Percentiles rank a stretch among this genome's conserved stretches.
Conservation (phyloP, 129 eudicot species). For the Helichrysum umbraculigerum region DNA sequence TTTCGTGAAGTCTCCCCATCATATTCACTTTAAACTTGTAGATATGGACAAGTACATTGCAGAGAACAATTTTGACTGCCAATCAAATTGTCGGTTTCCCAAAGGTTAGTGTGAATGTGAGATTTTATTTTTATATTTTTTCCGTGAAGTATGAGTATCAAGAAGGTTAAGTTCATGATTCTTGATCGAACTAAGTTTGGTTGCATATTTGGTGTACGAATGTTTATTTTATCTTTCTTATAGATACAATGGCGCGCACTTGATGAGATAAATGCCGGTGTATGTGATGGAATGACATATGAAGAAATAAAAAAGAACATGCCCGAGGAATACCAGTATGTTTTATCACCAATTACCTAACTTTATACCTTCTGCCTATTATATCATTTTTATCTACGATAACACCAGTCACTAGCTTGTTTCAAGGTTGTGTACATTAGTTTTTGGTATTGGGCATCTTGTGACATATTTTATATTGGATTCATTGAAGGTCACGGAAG, state of each 20-base stretch:
- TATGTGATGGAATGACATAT: slow-evolving; percentile 96
- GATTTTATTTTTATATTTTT: too few relatives aligned
- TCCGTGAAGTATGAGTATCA: neutral
- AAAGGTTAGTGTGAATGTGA: slow-evolving; percentile 59
- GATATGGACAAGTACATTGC: slow-evolving; percentile 99
- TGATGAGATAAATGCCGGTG: slow-evolving; percentile 99
- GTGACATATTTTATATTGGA: neutral
- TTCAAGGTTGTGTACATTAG: neutral
- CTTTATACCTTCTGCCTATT: neutral
- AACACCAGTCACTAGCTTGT: neutral
- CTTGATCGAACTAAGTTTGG: neutral
- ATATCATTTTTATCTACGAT: neutral
- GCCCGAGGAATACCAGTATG: slow-evolving; percentile 95
- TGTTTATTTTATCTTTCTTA: slow-evolving; percentile 6
- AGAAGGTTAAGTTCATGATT: neutral
- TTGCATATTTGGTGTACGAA: neutral
- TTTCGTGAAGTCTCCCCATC: neutral
- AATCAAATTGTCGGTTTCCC: slow-evolving; percentile 85
- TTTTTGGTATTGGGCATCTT: neutral
- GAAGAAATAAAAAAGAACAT: slow-evolving; percentile 95
- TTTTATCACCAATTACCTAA: neutral
- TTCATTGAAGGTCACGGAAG: slow-evolving; percentile 70
- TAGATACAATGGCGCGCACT: slow-evolving; percentile 99
- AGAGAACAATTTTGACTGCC: slow-evolving; percentile 91
- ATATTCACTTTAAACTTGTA: slow-evolving; percentile 26